These are phyloP conservation scores for Yamadazyma siamensis DNA, from an alignment of 1,139 yeast genomes.

Conservation along the genomic window DNA sequence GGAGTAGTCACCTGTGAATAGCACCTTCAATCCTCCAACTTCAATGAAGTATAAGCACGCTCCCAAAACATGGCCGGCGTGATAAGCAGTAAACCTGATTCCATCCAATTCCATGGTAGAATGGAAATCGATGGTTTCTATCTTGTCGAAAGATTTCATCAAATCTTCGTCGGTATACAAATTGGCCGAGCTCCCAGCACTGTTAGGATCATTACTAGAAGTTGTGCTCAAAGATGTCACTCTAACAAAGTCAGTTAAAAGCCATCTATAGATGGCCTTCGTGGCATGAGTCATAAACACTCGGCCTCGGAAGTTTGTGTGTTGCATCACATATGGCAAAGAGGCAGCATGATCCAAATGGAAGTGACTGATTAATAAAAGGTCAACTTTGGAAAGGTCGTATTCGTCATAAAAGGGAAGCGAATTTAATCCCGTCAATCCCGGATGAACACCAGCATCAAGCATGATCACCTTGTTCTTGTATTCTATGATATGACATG, in stretches of 20 bases:
- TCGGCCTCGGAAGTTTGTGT: constrained; percentile 88
- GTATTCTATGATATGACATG: constrained; percentile 89
- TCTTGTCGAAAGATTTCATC: constrained; percentile 78
- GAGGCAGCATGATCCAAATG: constrained; percentile 98
- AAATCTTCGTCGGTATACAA: constrained; percentile 90
- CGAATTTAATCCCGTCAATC: constrained; percentile 83
- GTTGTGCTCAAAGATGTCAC: constrained; percentile 67
- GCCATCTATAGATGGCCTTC: constrained; percentile 95
- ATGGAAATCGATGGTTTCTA: constrained; percentile 93
- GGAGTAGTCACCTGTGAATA: constrained; percentile 96
- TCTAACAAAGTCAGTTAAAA: constrained; percentile 87
- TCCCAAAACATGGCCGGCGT: constrained; percentile 98
- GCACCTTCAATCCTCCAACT: constrained; percentile 83
- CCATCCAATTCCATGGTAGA: constrained; percentile 94
- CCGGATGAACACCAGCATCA: constrained; percentile 99
- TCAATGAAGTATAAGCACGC: constrained; percentile 98
- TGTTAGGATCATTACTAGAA: constrained; percentile 18
- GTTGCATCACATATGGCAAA: constrained; percentile 96
- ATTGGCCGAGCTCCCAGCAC: constrained; percentile 28
- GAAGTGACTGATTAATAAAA: constrained; percentile 85
- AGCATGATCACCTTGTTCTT: constrained; percentile 96
- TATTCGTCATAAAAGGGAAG: constrained; percentile 94
- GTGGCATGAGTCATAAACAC: constrained; percentile 99
- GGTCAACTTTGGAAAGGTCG: constrained; percentile 83
- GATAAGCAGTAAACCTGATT: constrained; percentile 92